Conservation (phyloP, 2,329 filamentous ascomycete species). For the Ophiosphaerella narmari region DNA sequence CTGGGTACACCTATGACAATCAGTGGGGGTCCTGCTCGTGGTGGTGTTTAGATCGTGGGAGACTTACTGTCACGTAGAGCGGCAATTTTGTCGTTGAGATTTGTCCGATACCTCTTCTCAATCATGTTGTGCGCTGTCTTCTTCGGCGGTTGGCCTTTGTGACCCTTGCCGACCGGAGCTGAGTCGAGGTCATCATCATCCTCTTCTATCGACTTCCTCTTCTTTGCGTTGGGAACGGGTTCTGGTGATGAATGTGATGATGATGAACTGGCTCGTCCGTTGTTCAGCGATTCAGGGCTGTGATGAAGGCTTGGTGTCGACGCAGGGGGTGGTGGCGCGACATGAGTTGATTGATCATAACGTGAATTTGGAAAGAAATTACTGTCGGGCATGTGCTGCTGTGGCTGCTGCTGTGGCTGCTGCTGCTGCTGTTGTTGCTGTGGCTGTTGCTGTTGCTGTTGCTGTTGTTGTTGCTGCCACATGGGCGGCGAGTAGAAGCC, state of each 20-base stretch:
- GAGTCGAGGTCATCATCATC: slow-evolving; percentile 64
- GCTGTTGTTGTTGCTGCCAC: slow-evolving; percentile 38
- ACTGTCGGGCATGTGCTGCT: slow-evolving; percentile 26
- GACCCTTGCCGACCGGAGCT: slow-evolving; percentile 57
- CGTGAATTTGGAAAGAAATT: slow-evolving; percentile 33
- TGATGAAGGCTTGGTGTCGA: slow-evolving; percentile 45
- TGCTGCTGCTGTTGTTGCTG: slow-evolving; percentile 24
- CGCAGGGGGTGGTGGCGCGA: slow-evolving; percentile 29
- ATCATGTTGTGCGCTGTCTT: slow-evolving; percentile 99
- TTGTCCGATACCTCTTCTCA: slow-evolving; percentile 94
- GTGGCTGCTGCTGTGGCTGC: slow-evolving; percentile 29
- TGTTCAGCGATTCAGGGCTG: slow-evolving; percentile 43
- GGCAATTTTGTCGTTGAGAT: slow-evolving; percentile 96
- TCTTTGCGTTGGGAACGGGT: slow-evolving; percentile 42
- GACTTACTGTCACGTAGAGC: slow-evolving; percentile 76
- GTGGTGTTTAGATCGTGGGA: not conserved
- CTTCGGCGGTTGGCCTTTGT: slow-evolving; percentile 66
- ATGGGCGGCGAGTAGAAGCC: slow-evolving; percentile 38
- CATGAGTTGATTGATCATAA: slow-evolving; percentile 31
- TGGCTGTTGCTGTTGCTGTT: slow-evolving; percentile 31
- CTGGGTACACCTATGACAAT: slow-evolving; percentile 67
- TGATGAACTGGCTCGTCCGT: slow-evolving; percentile 40
- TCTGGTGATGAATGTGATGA: slow-evolving; percentile 68
- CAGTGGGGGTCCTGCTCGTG: no score
- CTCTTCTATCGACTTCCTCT: slow-evolving; percentile 51